Base-by-base conservation (phyloP, 345 rosid genomes). In the Citrus trifoliata region DNA sequence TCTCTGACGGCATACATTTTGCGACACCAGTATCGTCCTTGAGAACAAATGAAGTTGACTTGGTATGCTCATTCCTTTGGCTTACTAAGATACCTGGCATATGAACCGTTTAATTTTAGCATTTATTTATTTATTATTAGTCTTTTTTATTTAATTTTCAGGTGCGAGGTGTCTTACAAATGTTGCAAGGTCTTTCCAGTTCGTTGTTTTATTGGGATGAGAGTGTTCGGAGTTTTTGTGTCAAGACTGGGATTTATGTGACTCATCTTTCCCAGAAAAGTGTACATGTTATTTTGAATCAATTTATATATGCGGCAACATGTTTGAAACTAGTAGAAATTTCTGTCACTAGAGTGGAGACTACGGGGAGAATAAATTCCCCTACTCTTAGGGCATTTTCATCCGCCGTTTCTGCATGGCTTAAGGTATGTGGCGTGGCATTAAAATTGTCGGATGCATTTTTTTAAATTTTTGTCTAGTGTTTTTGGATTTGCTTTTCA, bases 301-400 rank as follows among this genome's bases (percentile, higher is more conserved):
- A 86, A 67, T 93, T 95, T 78, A 24, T 86, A 53, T 88, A 88
- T 59, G 87, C 95, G 13, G 97, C 99, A 24, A 89, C 96, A 5
- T 95, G 95, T 84, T 86, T 95, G 70, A 86, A 88, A 81, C 89
- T 93, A 28, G 96, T 95, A 1, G 91, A 92, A 62, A 64, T 80
- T 82, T 73, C 78, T 25, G 86, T 91, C 46, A 22, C 69, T 79
- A 81, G 75, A 69, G 83, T 92, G 25, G 86, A 80, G 78, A 67
- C 70, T 42, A 76, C 71, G 70, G 33, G 80, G 27, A 84, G 77
- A 63, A 68, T 85, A 64, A 70, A 87, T 74, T 87, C 90, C 68
- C 93, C 95, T 67, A 95, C 97, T 28, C 62, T 93, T 64, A 88
- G 88, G 88, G 99, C 98, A 12, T 95, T 95, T 83, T 84, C 90